Evolutionary conservation across 306 rosid genomes (phyloP), one percentile per base, ranked within the genome.

Genomic region (Sophora flavescens): DNA sequence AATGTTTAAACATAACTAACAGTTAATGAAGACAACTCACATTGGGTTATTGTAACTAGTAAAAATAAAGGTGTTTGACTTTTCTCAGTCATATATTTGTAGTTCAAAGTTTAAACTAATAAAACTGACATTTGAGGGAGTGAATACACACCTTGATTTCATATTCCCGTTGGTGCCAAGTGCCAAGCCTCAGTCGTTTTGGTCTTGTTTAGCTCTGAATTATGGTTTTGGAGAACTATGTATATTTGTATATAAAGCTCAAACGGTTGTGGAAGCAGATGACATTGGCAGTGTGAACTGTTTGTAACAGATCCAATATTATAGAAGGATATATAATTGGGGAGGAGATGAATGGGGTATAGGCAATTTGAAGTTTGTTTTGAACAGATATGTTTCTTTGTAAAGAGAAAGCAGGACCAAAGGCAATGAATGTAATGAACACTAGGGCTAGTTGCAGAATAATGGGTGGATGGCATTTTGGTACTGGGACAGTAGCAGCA

Each of bases 391-490:
- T 38, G 3, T 26, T 66, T n/a, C 17, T 63, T 28, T 45, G 38
- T 28, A 39, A 38, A 26, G 32, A 12, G n/a, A 33, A 2, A 3
- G 65, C 45, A 45, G 51, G 72, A 30, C 45, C 47, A 77, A 77
- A 66, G 71, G 42, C 35, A 70, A 54, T 57, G 42, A 64, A 54
- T 57, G 26, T 45, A 61, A 44, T 17, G 70, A 68, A 58, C 11
- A 14, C 38, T 85, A 80, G 91, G 91, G 84, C 75, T 80, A 48
- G 6, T 48, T 67, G 76, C 45, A 36, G 70, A 42, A 51, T 50
- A 28, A 75, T 44, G 77, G 53, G 75, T 63, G 51, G 70, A 63
- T 63, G 75, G 68, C 28, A 50, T 66, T 76, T 79, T 73, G 63
- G 63, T 64, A 78, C 54, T 44, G 53, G 15, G 15, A 71, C 33